A percentile compares a stretch with the other conserved stretches of the same genome.
phyloP scores from a whole-genome alignment of 768 basidiomycete genomes.

The Boletus reticulatus region DNA sequence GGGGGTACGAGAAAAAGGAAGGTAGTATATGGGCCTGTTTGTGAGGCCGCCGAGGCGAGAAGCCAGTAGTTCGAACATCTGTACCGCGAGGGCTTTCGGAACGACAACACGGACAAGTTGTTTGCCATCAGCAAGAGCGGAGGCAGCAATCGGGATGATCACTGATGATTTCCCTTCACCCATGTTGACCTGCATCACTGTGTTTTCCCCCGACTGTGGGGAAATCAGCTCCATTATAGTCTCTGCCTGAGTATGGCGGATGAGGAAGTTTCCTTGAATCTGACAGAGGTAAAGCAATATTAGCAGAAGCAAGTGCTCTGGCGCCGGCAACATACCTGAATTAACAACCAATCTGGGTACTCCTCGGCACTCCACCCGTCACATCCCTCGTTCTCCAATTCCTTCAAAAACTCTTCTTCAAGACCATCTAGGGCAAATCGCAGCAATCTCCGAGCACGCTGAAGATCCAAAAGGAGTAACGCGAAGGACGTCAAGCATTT shows the following conservation, averaged over 20 bases:
- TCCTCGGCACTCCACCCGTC: slow-evolving; percentile 9
- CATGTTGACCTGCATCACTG: slow-evolving; percentile 32
- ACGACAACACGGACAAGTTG: slow-evolving; percentile 45
- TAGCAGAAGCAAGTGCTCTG: background rate
- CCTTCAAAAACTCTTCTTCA: slow-evolving; percentile 29
- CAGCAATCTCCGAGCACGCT: slow-evolving; percentile 1
- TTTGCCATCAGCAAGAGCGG: slow-evolving; percentile 39
- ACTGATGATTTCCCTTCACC: background rate
- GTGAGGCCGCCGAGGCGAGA: slow-evolving; percentile 39
- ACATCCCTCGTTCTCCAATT: slow-evolving; percentile 19
- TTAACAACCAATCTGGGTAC: slow-evolving; percentile 41
- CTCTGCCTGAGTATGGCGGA: slow-evolving; percentile 32
- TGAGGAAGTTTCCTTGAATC: slow-evolving; percentile 33
- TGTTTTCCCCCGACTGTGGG: slow-evolving; percentile 34
- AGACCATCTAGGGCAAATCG: slow-evolving; percentile 16
- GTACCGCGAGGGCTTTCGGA: slow-evolving; percentile 39
- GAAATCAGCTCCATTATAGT: slow-evolving; percentile 44
- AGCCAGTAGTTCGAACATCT: slow-evolving; percentile 46
- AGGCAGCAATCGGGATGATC: slow-evolving; percentile 8
- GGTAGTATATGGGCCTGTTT: slow-evolving; percentile 43
- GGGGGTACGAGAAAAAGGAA: slow-evolving; percentile 45
- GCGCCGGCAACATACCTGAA: slow-evolving; percentile 31
- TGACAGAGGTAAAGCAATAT: slow-evolving; percentile 7
- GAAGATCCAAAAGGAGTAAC: slow-evolving; percentile 19
- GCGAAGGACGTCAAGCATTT: slow-evolving; percentile 28